These are phyloP conservation scores for Phalaenopsis equestris DNA, from an alignment of 106 monocot species.

Conservation along the genomic window DNA sequence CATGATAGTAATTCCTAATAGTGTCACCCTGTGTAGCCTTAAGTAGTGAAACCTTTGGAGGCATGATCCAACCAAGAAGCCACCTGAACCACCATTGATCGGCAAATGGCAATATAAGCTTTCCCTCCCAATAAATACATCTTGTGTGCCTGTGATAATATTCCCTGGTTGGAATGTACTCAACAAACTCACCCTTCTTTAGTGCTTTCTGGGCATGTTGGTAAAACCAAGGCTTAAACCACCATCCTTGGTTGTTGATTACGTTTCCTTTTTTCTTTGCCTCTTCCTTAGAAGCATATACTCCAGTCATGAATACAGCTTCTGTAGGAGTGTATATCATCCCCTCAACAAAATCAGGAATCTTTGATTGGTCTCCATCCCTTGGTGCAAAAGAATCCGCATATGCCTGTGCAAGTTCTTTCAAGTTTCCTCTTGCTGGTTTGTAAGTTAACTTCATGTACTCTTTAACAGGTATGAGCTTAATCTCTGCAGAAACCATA, in stretches of 20 bases:
- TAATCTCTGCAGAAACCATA: conserved; percentile 28
- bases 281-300: conserved; percentile 29
- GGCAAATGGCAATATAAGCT: conserved; percentile 35
- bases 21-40: conserved; percentile 35
- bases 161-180: conserved; percentile 32
- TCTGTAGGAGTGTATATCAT: conserved; percentile 22
- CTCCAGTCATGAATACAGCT: conserved; percentile 21
- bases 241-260: conserved; percentile 24
- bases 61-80: conserved; percentile 34
- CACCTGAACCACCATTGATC: conserved; percentile 53
- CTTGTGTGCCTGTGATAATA: conserved; percentile 34
- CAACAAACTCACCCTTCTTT: conserved; percentile 31
- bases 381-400: conserved; percentile 33
- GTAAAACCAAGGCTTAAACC: conserved; percentile 32
- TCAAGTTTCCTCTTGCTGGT: conserved; percentile 21
- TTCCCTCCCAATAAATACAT: conserved; percentile 36
- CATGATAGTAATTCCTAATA: conserved; percentile 32
- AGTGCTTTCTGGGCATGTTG: conserved; percentile 29
- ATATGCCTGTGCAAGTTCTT: conserved; percentile 26
- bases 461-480: conserved; percentile 33
- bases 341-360: conserved; percentile 30
- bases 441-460: conserved; percentile 37
- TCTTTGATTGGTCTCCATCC: conserved; percentile 23
- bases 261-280: conserved; percentile 30
- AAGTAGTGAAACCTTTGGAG: conserved; percentile 37